Percentiles rank a stretch among this genome's conserved stretches.
These are phyloP conservation scores for Nicotiana tomentosiformis DNA, from an alignment of 257 asterid species.

Conservation along the genomic window DNA sequence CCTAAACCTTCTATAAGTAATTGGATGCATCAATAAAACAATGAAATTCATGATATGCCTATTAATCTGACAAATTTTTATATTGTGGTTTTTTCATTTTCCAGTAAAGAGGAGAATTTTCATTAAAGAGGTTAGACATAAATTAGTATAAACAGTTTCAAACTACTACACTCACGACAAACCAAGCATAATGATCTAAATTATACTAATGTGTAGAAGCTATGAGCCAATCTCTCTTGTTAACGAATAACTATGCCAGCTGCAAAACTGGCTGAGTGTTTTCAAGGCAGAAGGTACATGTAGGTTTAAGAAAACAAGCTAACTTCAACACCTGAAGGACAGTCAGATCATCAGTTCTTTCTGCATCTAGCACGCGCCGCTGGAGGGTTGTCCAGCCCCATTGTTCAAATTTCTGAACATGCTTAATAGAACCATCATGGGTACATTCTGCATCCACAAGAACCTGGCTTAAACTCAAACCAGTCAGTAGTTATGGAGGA, in stretches of 20 bases:
- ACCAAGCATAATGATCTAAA: not conserved
- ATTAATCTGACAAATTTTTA: not conserved
- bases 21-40: not conserved
- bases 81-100: not conserved
- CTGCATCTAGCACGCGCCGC: slow-evolving; percentile 88
- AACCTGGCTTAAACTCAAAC: slow-evolving; percentile 47
- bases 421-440: slow-evolving; percentile 88
- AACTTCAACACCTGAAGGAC: slow-evolving; percentile 57
- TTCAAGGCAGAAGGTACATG: not conserved
- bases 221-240: not conserved
- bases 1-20: not conserved
- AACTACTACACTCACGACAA: not conserved
- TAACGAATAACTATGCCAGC: not conserved
- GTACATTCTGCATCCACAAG: slow-evolving; percentile 99
- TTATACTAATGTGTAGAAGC: not conserved
- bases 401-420: slow-evolving; percentile 86
- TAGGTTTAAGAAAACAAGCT: slow-evolving; percentile 5
- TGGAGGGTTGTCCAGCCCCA: slow-evolving; percentile 98
- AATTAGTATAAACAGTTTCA: not conserved
- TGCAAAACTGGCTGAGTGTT: not conserved
- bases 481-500: slow-evolving; percentile 16
- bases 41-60: not conserved
- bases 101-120: not conserved
- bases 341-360: slow-evolving; percentile 69
- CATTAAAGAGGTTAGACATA: not conserved